Evolutionary conservation across 495 filamentous ascomycete species (phyloP).

Genomic region (Aspergillus ostianus): DNA sequence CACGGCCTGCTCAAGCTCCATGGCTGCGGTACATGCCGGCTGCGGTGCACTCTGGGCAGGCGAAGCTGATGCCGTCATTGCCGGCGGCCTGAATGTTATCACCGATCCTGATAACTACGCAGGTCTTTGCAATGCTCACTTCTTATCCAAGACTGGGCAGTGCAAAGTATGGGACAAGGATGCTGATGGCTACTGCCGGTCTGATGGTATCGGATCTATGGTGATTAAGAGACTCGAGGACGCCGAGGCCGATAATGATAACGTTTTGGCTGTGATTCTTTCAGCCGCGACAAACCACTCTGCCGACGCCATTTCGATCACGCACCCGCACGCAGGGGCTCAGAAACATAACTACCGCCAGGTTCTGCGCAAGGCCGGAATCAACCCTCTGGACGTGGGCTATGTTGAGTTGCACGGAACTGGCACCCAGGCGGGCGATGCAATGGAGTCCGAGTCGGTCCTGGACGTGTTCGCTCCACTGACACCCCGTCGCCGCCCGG

Average conservation of each 20-base stretch:
- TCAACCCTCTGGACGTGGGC: conserved; percentile 70
- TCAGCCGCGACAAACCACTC: conserved; percentile 40
- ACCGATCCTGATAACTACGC: conserved; percentile 69
- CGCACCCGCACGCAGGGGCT: conserved; percentile 56
- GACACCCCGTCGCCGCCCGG: conserved; percentile 47
- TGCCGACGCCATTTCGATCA: conserved; percentile 42
- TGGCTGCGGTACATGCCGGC: conserved; percentile 54
- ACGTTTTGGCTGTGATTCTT: conserved; percentile 36
- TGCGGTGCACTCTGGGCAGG: conserved; percentile 63
- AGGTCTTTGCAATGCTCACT: conserved; percentile 47
- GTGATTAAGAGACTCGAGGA: conserved; percentile 46
- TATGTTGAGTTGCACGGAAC: conserved; percentile 93
- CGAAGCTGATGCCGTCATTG: conserved; percentile 69
- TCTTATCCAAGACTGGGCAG: conserved; percentile 62
- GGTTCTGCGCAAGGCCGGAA: conserved; percentile 65
- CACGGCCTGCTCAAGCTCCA: conserved; percentile 70
- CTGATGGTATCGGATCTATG: conserved; percentile 41
- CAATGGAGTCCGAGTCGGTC: conserved; percentile 75
- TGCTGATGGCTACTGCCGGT: conserved; percentile 71
- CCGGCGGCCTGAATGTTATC: conserved; percentile 66
- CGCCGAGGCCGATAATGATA: conserved; percentile 44
- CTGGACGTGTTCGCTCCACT: conserved; percentile 77
- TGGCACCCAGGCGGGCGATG: conserved; percentile 80
- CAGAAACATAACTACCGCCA: conserved; percentile 69
- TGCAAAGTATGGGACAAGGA: conserved; percentile 68